Evolutionary conservation across 202 grass and related monocot genomes (phyloP).

Genomic region (Carex sylvatica): DNA sequence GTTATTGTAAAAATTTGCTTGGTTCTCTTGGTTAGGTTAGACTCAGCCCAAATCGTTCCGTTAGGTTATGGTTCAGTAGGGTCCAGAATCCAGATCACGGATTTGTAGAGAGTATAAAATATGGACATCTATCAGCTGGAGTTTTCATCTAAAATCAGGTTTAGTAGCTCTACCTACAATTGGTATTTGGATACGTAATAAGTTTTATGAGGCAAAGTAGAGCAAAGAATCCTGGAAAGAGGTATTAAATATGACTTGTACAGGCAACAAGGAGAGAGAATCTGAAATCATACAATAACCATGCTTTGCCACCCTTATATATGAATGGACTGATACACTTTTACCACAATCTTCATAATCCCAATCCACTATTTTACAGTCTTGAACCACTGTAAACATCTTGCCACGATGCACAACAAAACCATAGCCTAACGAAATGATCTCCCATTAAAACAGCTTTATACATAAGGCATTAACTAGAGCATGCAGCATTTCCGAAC

Average conservation of each 20-base stretch:
- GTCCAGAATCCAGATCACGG: neutral
- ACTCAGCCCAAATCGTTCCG: neutral
- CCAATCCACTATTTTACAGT: conserved; percentile 8
- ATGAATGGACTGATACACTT: neutral
- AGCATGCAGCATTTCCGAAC: conserved; percentile 11
- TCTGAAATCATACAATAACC: conserved; percentile 1
- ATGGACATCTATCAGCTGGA: neutral
- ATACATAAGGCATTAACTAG: neutral
- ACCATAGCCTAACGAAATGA: neutral
- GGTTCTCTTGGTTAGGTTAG: neutral
- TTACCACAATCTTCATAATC: conserved; percentile 21
- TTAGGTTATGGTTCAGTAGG: neutral
- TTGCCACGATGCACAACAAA: conserved; percentile 9
- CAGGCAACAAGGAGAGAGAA: conserved; percentile 10
- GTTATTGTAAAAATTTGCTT: neutral
- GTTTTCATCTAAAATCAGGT: neutral
- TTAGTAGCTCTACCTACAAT: neutral
- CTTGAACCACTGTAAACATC: neutral
- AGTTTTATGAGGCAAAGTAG: neutral
- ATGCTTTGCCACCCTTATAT: conserved; percentile 7
- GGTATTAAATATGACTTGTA: conserved; percentile 14
- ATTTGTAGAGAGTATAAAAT: conserved; percentile 1
- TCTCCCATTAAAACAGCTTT: neutral
- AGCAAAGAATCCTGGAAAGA: neutral
- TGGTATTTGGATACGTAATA: neutral